These are phyloP conservation scores for Hyaloscypha variabilis DNA, from an alignment of 495 filamentous ascomycete species.

Conservation along the genomic window DNA sequence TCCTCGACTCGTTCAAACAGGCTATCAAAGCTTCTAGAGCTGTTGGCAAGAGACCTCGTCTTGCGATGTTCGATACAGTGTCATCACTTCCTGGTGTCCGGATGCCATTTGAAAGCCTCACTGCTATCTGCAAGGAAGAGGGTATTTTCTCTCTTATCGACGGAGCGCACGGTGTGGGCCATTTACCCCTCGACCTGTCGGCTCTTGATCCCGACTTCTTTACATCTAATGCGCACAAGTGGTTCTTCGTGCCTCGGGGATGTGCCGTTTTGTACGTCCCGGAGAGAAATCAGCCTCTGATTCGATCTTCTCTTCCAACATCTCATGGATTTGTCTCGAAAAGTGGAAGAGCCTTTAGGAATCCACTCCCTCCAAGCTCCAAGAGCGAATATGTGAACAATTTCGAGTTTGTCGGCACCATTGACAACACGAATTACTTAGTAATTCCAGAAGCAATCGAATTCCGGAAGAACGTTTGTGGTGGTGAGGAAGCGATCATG, in stretches of 20 bases:
- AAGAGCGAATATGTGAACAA: slow-evolving; percentile 65
- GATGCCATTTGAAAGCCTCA: slow-evolving; percentile 75
- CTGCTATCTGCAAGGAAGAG: slow-evolving; percentile 61
- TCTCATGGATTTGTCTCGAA: slow-evolving; percentile 55
- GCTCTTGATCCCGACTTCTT: slow-evolving; percentile 80
- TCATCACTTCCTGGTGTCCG: slow-evolving; percentile 73
- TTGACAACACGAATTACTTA: slow-evolving; percentile 70
- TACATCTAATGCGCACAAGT: slow-evolving; percentile 86
- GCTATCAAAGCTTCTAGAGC: slow-evolving; percentile 44
- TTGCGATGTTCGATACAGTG: slow-evolving; percentile 82
- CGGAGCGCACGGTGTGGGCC: slow-evolving; percentile 80
- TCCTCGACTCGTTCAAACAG: slow-evolving; percentile 54
- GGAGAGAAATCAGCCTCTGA: slow-evolving; percentile 66
- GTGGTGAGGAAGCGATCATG: slow-evolving; percentile 72
- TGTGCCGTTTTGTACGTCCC: slow-evolving; percentile 83
- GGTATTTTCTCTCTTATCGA: slow-evolving; percentile 67
- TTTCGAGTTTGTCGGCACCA: slow-evolving; percentile 79
- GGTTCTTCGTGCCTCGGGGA: slow-evolving; percentile 83
- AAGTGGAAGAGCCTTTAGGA: slow-evolving; percentile 1
- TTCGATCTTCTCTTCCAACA: slow-evolving; percentile 78
- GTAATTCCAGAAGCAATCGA: slow-evolving; percentile 70
- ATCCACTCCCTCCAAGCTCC: slow-evolving; percentile 46
- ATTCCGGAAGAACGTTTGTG: slow-evolving; percentile 68
- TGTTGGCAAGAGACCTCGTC: slow-evolving; percentile 49
- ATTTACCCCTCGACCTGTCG: slow-evolving; percentile 67